Conservation (phyloP, 2,329 filamentous ascomycete genomes). For the Xylariaceae sp. region DNA sequence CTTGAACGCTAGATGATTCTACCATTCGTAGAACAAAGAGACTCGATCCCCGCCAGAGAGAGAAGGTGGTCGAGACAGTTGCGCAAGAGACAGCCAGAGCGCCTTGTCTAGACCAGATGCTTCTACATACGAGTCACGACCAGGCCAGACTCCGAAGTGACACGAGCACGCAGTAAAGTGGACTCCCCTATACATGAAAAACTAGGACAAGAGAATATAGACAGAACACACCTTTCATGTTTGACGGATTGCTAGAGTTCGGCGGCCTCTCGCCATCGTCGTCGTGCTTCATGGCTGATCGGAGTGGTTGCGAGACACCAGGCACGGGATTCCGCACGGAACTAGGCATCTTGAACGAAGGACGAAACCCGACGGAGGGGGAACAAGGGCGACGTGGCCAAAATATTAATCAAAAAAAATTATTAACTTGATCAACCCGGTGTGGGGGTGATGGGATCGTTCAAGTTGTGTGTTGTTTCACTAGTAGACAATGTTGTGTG, state of each 20-base stretch:
- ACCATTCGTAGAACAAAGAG: no score
- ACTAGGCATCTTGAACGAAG: conserved; percentile 23
- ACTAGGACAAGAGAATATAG: conserved; percentile 5
- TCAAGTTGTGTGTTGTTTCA: not conserved
- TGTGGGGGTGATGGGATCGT: not conserved
- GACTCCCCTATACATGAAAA: not conserved
- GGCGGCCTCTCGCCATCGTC: conserved; percentile 29
- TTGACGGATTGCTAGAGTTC: conserved; percentile 19
- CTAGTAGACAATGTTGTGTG: not conserved
- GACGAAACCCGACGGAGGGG: not conserved
- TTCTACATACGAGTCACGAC: not conserved
- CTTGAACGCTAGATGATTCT: not conserved
- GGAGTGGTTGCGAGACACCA: conserved; percentile 26
- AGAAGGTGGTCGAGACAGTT: not conserved
- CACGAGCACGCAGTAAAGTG: not conserved
- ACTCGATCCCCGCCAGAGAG: no score
- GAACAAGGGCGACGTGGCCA: not conserved
- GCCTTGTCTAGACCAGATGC: not conserved
- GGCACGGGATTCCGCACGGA: conserved; percentile 22
- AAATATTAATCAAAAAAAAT: not conserved
- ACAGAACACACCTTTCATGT: conserved; percentile 28
- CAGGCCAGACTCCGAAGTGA: not conserved
- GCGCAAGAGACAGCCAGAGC: not conserved
- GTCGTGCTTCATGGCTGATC: conserved; percentile 32
- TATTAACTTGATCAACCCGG: not conserved